phyloP scores from a whole-genome alignment of 1,139 yeast species.

The Blastobotrys buckinghamii region DNA sequence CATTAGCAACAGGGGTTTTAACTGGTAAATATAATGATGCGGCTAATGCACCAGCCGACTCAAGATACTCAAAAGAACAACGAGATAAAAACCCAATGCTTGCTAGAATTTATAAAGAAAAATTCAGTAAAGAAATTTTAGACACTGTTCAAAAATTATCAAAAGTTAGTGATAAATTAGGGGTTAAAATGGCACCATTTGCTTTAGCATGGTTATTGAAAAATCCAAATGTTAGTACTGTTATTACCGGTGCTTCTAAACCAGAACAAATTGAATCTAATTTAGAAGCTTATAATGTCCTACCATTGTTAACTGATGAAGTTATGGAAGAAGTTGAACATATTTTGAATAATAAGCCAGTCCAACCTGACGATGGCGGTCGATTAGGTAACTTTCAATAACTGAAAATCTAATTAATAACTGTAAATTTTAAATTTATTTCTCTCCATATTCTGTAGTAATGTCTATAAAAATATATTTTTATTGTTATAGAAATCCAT shows the following conservation, averaged over 20 bases:
- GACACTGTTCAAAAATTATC: constrained; percentile 24
- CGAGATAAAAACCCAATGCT: constrained; percentile 14
- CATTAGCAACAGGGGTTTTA: constrained; percentile 31
- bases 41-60: constrained; percentile 27
- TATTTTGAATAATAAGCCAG: constrained; percentile 30
- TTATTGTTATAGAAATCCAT: too few relatives aligned
- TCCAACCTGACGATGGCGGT: constrained; percentile 17
- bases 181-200: constrained; percentile 28
- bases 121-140: constrained; percentile 23
- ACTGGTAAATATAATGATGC: constrained; percentile 31
- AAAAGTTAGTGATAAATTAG: constrained; percentile 27
- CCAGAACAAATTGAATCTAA: constrained; percentile 32
- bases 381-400: constrained; percentile 12
- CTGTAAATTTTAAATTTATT: too few relatives aligned
- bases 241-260: constrained; percentile 33
- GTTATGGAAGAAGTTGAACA: constrained; percentile 29
- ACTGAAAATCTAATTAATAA: too few relatives aligned
- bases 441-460: too few relatives aligned
- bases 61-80: constrained; percentile 22
- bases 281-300: constrained; percentile 30
- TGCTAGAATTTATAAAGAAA: constrained; percentile 15
- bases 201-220: constrained; percentile 32
- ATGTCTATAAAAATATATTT: too few relatives aligned
- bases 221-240: constrained; percentile 31
- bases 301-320: constrained; percentile 29